Conservation (phyloP, 2,329 filamentous ascomycete species). For the Ramularia endophylla region DNA sequence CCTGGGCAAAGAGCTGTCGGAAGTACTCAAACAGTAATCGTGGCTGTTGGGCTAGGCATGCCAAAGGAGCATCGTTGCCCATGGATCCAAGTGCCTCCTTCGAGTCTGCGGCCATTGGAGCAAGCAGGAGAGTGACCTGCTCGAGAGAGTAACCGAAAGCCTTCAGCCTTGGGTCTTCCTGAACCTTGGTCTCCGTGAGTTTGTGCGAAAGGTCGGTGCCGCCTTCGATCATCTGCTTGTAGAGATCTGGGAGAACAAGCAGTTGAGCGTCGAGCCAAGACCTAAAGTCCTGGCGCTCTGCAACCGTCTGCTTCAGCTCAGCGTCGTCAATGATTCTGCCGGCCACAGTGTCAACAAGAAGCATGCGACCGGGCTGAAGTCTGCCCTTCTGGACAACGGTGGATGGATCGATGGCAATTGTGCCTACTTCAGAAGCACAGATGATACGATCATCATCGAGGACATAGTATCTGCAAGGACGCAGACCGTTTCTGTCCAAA, state of each 20-base stretch:
- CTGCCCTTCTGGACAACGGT: slow-evolving; percentile 87
- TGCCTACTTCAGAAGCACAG: slow-evolving; percentile 93
- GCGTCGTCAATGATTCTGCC: slow-evolving; percentile 92
- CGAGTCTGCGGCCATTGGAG: slow-evolving; percentile 93
- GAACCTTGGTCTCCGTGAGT: slow-evolving; percentile 64
- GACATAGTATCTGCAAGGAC: slow-evolving; percentile 94
- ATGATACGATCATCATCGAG: slow-evolving; percentile 96
- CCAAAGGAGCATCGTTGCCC: slow-evolving; percentile 93
- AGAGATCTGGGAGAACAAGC: slow-evolving; percentile 70
- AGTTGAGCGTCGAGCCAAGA: slow-evolving; percentile 83
- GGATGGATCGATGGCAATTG: slow-evolving; percentile 86
- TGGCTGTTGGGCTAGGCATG: slow-evolving; percentile 83
- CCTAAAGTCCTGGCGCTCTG: slow-evolving; percentile 81
- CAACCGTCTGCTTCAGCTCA: slow-evolving; percentile 83
- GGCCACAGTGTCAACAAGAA: slow-evolving; percentile 84
- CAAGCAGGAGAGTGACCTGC: slow-evolving; percentile 85
- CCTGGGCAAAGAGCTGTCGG: slow-evolving; percentile 93
- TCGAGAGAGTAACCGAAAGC: slow-evolving; percentile 94
- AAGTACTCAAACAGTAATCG: slow-evolving; percentile 94
- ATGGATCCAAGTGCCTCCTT: slow-evolving; percentile 97
- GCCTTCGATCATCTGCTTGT: slow-evolving; percentile 55
- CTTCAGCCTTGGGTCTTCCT: slow-evolving; percentile 76
- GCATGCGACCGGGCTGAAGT: slow-evolving; percentile 90
- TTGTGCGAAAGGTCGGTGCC: slow-evolving; percentile 59
- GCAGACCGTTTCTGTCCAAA: slow-evolving; percentile 88